Conservation (phyloP, 441 rosid genomes). For the Erodium trifolium region DNA sequence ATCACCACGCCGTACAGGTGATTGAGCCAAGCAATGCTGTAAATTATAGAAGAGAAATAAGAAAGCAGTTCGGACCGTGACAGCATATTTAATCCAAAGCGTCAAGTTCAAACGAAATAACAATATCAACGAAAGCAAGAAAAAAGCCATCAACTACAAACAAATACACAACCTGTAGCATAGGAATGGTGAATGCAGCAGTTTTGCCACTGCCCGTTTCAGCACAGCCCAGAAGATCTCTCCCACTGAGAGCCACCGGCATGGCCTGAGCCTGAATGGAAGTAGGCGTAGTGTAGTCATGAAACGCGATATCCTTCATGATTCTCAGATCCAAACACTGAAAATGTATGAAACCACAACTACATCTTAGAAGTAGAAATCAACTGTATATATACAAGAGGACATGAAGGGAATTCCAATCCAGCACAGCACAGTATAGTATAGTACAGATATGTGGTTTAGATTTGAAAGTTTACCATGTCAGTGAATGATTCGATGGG, state of each 20-base stretch:
- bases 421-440: not conserved
- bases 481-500: slow-evolving; percentile 32
- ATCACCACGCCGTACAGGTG: slow-evolving; percentile 27
- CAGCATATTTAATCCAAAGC: not conserved
- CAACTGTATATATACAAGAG: not conserved
- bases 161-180: slow-evolving; percentile 18
- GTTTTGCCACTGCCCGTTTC: slow-evolving; percentile 27
- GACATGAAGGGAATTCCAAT: not conserved
- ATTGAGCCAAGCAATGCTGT: slow-evolving; percentile 27
- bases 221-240: slow-evolving; percentile 23
- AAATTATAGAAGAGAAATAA: not conserved
- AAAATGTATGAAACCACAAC: not conserved
- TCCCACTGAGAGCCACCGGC: slow-evolving; percentile 26
- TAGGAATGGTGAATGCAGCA: slow-evolving; percentile 24
- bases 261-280: slow-evolving; percentile 27
- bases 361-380: not conserved
- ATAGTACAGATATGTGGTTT: too few species aligned
- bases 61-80: not conserved
- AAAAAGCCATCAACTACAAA: too few species aligned
- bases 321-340: slow-evolving; percentile 28
- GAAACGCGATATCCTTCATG: slow-evolving; percentile 31
- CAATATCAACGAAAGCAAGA: not conserved
- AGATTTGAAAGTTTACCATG: slow-evolving; percentile 20
- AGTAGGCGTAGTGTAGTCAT: slow-evolving; percentile 24
- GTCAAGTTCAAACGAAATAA: not conserved